phyloP scores from a whole-genome alignment of 1,284 basidiomycete species.

The Taiwanofungus camphoratus region DNA sequence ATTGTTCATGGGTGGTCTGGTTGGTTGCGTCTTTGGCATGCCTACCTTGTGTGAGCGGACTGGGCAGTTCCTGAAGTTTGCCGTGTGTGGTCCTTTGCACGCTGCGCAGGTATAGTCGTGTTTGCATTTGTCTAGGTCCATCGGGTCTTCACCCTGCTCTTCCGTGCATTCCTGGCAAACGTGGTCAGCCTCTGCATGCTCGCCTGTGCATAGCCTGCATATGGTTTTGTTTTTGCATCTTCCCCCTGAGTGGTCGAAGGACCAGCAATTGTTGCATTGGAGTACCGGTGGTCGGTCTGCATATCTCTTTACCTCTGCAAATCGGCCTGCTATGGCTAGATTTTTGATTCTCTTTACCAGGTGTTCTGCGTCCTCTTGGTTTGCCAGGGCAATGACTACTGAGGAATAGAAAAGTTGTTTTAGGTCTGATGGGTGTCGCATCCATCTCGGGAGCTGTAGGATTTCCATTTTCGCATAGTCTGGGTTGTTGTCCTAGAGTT shows the following conservation, averaged over 20 bases:
- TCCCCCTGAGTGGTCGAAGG: neutral
- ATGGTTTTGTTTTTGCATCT: neutral
- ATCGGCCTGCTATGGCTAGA: neutral
- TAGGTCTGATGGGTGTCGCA: neutral
- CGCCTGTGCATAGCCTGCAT: neutral
- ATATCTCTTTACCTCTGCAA: slow-evolving; percentile 1
- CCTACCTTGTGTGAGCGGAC: neutral
- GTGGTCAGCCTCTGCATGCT: slow-evolving; percentile 1
- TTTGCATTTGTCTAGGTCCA: neutral
- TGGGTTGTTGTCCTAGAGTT: slow-evolving; percentile 3
- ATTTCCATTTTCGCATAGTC: slow-evolving; percentile 2
- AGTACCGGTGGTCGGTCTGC: slow-evolving; percentile 4
- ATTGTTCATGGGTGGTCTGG: neutral
- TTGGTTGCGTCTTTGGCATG: neutral
- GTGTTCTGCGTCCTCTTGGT: neutral
- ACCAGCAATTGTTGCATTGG: slow-evolving; percentile 2
- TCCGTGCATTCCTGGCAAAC: neutral
- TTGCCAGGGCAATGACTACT: neutral
- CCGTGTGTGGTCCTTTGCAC: slow-evolving; percentile 4
- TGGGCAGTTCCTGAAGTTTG: slow-evolving; percentile 2
- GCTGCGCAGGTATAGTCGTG: neutral
- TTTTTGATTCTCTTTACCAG: neutral
- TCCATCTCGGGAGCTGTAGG: neutral
- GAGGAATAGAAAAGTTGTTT: neutral
- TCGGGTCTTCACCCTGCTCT: neutral